Conservation (phyloP, 2,329 filamentous ascomycete species). For the Dactylonectria estremocensis region DNA sequence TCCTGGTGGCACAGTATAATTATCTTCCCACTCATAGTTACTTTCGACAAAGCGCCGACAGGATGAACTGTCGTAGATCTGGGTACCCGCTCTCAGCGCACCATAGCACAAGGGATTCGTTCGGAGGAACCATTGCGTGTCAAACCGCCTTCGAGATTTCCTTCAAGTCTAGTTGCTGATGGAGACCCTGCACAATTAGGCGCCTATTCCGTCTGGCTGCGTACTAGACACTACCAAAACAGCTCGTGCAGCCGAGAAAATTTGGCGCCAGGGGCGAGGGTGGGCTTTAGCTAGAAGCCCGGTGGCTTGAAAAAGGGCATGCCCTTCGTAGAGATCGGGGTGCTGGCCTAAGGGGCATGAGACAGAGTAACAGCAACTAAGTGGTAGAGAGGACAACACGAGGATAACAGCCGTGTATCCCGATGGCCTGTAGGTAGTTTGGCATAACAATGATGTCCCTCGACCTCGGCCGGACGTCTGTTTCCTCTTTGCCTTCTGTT, state of each 20-base stretch:
- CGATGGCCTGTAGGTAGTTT: background rate
- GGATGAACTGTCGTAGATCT: background rate
- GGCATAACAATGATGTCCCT: background rate
- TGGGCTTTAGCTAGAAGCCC: conserved; percentile 22
- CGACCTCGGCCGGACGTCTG: background rate
- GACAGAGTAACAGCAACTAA: conserved; percentile 9
- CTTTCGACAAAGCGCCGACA: background rate
- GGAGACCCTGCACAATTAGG: conserved; percentile 17
- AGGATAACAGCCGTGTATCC: conserved; percentile 4
- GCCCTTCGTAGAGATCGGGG: background rate
- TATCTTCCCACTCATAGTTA: background rate
- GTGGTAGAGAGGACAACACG: conserved; percentile 1
- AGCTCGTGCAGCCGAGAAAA: conserved; percentile 16
- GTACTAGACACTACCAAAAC: conserved; percentile 4
- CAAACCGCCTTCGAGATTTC: conserved; percentile 16
- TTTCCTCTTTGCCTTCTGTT: conserved; percentile 7
- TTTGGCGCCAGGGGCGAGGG: conserved; percentile 11
- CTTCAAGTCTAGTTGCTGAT: conserved; percentile 8
- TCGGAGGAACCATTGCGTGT: conserved; percentile 27
- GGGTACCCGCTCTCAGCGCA: conserved; percentile 15
- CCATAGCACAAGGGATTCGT: conserved; percentile 1
- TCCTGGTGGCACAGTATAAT: conserved; percentile 8
- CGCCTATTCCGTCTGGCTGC: conserved; percentile 21
- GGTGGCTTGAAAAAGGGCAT: conserved; percentile 20
- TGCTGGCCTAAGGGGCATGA: conserved; percentile 11